These are phyloP conservation scores for Oxalis stricta DNA, from an alignment of 441 rosid genomes.

Conservation along the genomic window DNA sequence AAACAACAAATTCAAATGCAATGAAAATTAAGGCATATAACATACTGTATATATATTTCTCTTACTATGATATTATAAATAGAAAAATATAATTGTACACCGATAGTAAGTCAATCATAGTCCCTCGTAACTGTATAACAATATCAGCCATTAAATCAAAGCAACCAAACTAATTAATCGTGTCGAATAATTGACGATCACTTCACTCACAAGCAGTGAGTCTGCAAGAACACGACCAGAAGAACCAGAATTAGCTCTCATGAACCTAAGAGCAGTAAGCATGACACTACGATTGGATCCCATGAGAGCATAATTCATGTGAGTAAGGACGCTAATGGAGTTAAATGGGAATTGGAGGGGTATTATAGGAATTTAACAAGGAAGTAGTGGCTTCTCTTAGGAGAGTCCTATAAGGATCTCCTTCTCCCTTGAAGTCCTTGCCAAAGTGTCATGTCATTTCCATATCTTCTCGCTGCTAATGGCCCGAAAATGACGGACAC, in stretches of 20 bases:
- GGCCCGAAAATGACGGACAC: slow-evolving; percentile 54
- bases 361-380: slow-evolving; percentile 70
- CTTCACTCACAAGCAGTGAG: slow-evolving; percentile 65
- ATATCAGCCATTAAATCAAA: no score
- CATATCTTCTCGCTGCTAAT: slow-evolving; percentile 40
- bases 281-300: slow-evolving; percentile 42
- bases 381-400: slow-evolving; percentile 71
- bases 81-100: no score
- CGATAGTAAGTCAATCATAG: no score
- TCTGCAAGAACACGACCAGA: neutral
- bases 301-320: slow-evolving; percentile 47
- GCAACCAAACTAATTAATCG: no score
- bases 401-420: slow-evolving; percentile 66
- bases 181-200: no score
- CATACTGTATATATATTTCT: no score
- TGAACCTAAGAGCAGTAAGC: slow-evolving; percentile 46
- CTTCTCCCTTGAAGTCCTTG: slow-evolving; percentile 57
- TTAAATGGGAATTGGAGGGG: slow-evolving; percentile 45
- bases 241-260: slow-evolving; percentile 54
- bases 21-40: no score
- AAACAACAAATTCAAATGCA: no score
- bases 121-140: neutral
- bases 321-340: slow-evolving; percentile 30
- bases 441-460: slow-evolving; percentile 47
- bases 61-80: no score